These are phyloP conservation scores for Lactarius hatsudake DNA, from an alignment of 768 basidiomycete genomes.

Conservation along the genomic window DNA sequence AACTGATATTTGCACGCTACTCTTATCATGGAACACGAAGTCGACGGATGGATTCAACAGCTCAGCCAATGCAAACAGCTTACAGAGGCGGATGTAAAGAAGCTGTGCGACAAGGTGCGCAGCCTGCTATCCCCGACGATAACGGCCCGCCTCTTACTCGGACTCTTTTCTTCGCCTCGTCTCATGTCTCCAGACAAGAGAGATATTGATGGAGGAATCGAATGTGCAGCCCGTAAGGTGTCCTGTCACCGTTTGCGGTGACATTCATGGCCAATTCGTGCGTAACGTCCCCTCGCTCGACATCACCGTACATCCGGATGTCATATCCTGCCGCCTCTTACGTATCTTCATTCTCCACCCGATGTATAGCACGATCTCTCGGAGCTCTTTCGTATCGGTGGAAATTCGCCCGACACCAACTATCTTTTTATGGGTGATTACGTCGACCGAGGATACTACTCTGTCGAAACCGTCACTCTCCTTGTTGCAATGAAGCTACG, in stretches of 20 bases:
- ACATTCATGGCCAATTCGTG: conserved; percentile 99
- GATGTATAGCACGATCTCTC: conserved; percentile 90
- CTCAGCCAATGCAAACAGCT: conserved; percentile 97
- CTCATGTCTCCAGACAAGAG: conserved; percentile 68
- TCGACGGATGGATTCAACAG: conserved; percentile 96
- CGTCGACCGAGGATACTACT: conserved; percentile 98
- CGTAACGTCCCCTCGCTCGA: conserved; percentile 41
- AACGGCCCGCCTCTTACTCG: conserved; percentile 31
- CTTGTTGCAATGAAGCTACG: conserved; percentile 96
- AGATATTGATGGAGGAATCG: conserved; percentile 98
- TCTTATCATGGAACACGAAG: conserved; percentile 58
- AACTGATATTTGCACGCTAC: conserved; percentile 21
- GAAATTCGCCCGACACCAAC: conserved; percentile 98
- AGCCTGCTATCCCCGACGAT: conserved; percentile 32
- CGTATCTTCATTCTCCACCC: conserved; percentile 17
- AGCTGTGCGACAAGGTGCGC: conserved; percentile 96
- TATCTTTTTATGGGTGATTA: conserved; percentile 99
- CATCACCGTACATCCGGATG: conserved; percentile 15
- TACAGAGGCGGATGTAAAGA: conserved; percentile 92
- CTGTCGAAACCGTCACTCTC: conserved; percentile 96
- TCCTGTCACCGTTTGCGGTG: conserved; percentile 98
- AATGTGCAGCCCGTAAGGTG: conserved; percentile 98
- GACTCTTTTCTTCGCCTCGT: conserved; percentile 16
- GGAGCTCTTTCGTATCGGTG: conserved; percentile 97
- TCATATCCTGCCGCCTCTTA: conserved; percentile 19